Conservation (phyloP, 176 grass and related monocot species). For the Cenchrus fungigraminus region DNA sequence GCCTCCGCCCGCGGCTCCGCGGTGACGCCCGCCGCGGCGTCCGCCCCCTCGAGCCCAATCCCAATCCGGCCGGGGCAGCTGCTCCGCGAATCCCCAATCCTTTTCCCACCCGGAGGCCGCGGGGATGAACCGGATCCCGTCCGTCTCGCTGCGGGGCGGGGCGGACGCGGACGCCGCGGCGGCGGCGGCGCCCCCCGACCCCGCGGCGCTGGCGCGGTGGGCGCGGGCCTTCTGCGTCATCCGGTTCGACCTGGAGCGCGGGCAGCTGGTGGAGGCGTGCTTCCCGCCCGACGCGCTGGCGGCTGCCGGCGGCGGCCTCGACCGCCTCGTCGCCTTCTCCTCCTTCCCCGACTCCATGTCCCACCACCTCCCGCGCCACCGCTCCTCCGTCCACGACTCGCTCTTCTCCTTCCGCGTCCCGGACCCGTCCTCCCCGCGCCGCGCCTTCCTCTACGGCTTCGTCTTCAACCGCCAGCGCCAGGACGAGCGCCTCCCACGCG, state of each 20-base stretch:
- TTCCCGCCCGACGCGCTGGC: constrained; percentile 70
- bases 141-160: constrained; percentile 56
- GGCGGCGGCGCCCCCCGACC: constrained; percentile 39
- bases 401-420: constrained; percentile 96
- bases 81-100: background rate
- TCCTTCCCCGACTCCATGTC: constrained; percentile 99
- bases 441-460: constrained; percentile 78
- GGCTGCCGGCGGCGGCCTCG: constrained; percentile 49
- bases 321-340: constrained; percentile 89
- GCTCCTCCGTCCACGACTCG: constrained; percentile 91
- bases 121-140: constrained; percentile 76
- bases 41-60: background rate
- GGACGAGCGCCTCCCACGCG: constrained; percentile 91
- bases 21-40: constrained; percentile 35
- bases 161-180: constrained; percentile 23
- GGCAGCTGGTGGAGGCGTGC: constrained; percentile 83
- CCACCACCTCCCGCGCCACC: constrained; percentile 87
- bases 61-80: constrained; percentile 10
- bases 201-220: constrained; percentile 71
- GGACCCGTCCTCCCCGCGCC: constrained; percentile 42
- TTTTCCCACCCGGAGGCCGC: background rate
- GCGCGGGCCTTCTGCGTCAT: constrained; percentile 83
- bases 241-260: constrained; percentile 96
- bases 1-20: constrained; percentile 18
- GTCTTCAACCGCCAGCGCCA: constrained; percentile 98